Base-by-base conservation (phyloP, 2,329 filamentous ascomycete genomes). In the Cercospora berteroae region DNA sequence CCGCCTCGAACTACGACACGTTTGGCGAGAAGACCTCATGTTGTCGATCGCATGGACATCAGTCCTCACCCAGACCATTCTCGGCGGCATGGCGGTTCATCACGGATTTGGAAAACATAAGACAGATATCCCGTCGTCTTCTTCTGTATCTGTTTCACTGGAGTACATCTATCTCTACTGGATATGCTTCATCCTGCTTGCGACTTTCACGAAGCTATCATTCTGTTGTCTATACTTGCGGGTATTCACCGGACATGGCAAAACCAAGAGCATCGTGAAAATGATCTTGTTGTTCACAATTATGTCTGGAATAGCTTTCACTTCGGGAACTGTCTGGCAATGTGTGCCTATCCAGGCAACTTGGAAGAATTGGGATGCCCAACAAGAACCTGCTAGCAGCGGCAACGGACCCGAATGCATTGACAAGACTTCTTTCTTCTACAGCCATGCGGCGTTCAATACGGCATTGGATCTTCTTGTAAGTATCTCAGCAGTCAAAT, bases 81-180 rank as follows among this genome's bases (percentile, higher is more conserved):
- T 75, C 62, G 70, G 65, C 44, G 69, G 66, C 18, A 59, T 70
- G 13, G 66, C 70, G 13, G 69, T 70, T 0, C 67, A 73, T 58
- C 71, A 72, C 50, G 72, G 72, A 8, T 74, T 75, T 55, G 73
- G 72, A 25, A 74, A 74, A 63, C 73, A 73, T 56, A 48, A 56
- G 23, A 18, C 25, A 7, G 59, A 69, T 50, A 71, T 73, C 16
- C 42, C 16, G 1, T 58, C 29, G 18, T n/a, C 27, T 55, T 18
- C 16, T 18, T 55, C 48, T 25, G 48, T 55, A 18, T 13, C n/a
- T 1, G n/a, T 13, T n/a, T 70, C 74, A 5, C 66, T 74, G 69
- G 66, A 67, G 50, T 74, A 69, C 42, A 74, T 74, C 70, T 75
- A 73, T 33, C 67, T 75, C 31, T 75, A 74, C 33, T 72, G 74